Percentiles rank a stretch among this genome's conserved stretches.
Evolutionary conservation across 495 filamentous ascomycete species (phyloP).

Genomic region (Extremus antarcticus): DNA sequence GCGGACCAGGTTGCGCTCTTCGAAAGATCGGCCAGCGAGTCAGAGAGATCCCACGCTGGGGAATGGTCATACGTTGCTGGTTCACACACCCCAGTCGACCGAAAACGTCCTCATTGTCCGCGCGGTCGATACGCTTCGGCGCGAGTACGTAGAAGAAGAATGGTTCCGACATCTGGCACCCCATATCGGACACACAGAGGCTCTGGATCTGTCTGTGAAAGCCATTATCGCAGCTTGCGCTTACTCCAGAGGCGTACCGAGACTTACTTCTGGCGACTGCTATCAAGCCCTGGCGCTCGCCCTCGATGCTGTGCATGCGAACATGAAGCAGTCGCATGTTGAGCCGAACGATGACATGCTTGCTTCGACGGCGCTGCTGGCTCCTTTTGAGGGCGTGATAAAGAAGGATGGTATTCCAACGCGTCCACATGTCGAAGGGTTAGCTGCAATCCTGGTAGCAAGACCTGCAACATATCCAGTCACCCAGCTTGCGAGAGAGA

Average conservation of each 20-base stretch:
- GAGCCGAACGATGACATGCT: neutral
- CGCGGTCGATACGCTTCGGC: neutral
- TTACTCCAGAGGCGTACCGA: neutral
- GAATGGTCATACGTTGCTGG: neutral
- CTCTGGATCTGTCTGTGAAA: conserved; percentile 1
- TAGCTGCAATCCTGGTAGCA: neutral
- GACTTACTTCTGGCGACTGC: neutral
- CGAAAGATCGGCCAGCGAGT: neutral
- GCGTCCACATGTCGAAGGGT: neutral
- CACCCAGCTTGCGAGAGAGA: neutral
- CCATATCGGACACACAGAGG: neutral
- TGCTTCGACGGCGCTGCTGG: neutral
- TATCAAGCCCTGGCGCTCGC: neutral
- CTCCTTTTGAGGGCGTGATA: neutral
- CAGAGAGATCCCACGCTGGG: neutral
- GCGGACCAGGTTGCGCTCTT: too few relatives aligned
- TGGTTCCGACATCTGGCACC: neutral
- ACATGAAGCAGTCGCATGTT: neutral
- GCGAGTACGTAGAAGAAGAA: neutral
- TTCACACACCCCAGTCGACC: neutral
- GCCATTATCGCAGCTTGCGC: neutral
- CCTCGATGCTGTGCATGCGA: neutral
- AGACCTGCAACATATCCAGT: neutral
- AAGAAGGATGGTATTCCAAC: neutral
- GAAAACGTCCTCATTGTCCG: neutral